These are phyloP conservation scores for Botrytis pseudocinerea DNA, from an alignment of 2,329 filamentous ascomycete genomes.

Conservation along the genomic window DNA sequence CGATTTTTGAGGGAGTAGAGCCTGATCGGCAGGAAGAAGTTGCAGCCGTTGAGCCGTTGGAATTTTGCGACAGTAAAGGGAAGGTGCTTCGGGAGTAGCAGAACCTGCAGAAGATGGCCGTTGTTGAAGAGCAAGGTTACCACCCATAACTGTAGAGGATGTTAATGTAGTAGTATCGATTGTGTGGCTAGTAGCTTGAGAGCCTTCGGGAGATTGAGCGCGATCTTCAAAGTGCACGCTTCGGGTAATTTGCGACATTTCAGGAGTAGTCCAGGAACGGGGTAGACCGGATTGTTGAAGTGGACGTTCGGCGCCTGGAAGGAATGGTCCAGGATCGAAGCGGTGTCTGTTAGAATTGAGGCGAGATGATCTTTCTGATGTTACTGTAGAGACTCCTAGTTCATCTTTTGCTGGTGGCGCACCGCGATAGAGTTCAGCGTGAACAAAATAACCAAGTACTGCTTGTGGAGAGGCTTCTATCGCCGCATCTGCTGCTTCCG, in stretches of 20 bases:
- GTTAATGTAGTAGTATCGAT: slow-evolving; percentile 57
- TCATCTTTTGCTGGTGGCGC: slow-evolving; percentile 64
- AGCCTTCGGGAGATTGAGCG: slow-evolving; percentile 36
- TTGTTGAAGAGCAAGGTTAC: slow-evolving; percentile 36
- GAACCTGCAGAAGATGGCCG: slow-evolving; percentile 41
- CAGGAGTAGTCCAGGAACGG: slow-evolving; percentile 36
- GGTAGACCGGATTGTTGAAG: slow-evolving; percentile 31
- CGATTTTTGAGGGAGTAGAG: slow-evolving; percentile 68
- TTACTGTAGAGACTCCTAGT: slow-evolving; percentile 35
- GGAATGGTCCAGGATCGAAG: slow-evolving; percentile 26
- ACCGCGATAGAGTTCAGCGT: slow-evolving; percentile 69
- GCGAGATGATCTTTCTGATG: slow-evolving; percentile 21
- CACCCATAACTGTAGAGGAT: slow-evolving; percentile 35
- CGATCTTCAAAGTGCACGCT: slow-evolving; percentile 26
- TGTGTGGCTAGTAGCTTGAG: slow-evolving; percentile 51
- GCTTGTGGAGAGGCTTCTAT: slow-evolving; percentile 69
- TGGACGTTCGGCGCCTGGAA: slow-evolving; percentile 24
- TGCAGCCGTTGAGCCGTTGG: slow-evolving; percentile 65
- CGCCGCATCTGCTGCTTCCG: slow-evolving; percentile 68
- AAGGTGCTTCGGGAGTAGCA: slow-evolving; percentile 33
- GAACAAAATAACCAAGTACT: slow-evolving; percentile 69
- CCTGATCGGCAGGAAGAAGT: slow-evolving; percentile 68
- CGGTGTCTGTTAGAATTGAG: slow-evolving; percentile 24
- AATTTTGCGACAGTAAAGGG: slow-evolving; percentile 59
- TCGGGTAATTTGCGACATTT: slow-evolving; percentile 36